Base-by-base conservation (phyloP, 805 yeast genomes). In the Candida patagonica region DNA sequence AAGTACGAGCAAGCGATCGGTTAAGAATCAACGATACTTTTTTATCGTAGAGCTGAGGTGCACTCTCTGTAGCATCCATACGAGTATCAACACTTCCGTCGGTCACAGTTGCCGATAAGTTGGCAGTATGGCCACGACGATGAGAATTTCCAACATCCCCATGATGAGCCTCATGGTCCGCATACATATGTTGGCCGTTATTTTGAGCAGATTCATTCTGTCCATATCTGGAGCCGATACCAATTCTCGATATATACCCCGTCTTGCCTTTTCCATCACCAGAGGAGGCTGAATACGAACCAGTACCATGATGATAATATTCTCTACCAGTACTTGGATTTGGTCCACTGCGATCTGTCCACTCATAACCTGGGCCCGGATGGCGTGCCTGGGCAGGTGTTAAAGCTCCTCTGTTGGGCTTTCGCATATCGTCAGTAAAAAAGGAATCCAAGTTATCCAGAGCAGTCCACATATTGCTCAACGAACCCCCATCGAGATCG, bases 381-480 rank as follows among this genome's bases (percentile, higher is more conserved):
- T 27, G 21, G n/a, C 16, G 25, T 3, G 27, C 36, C 26, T 48
- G 12, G 55, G 51, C 36, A 44, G 51, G 27, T 15, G 8, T 30
- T 16, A 29, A 6, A 7, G 19, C 31, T 15, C 16, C 16, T 13
- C 23, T 26, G 12, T 26, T n/a, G 4, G 44, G 6, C 34, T 23
- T 39, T 49, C 52, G 6, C 57, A 42, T 53, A 23, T 67, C 81
- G 42, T 78, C 81, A 0, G 94, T 82, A 60, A 87, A 87, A 54
- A 87, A 87, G 7, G 89, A 80, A 54, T 87, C 95, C 49, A 87
- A 68, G 49, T 85, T 87, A 53, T 87, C 95, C 47, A 87, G 66
- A 9, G 92, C 92, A 1, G 94, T 94, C 79, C 94, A 81, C 83
- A 87, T 85, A 53, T 86, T 81, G 53, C 88, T 82, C 51, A 87